Conservation (phyloP, 129 eudicot species). For the Glebionis coronaria region DNA sequence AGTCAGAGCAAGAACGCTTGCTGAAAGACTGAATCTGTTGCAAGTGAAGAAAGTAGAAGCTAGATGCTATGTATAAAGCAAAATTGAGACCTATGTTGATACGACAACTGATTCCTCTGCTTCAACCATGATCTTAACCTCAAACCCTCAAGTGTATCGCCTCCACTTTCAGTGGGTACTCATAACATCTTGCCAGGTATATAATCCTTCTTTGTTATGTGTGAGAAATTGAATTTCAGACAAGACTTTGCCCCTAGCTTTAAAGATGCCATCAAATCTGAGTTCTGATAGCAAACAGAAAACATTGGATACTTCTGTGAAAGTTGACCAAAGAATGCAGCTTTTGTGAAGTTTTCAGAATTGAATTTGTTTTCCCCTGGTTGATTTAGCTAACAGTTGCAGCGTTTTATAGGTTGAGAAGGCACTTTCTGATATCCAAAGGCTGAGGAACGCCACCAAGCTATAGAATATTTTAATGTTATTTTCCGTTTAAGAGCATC, state of each 20-base stretch:
- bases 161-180: conserved; percentile 94
- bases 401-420: conserved; percentile 69
- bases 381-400: conserved; percentile 8
- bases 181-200: conserved; percentile 87
- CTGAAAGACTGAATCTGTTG: no score
- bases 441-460: no score
- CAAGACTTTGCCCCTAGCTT: conserved; percentile 63
- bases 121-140: conserved; percentile 36
- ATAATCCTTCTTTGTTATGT: conserved; percentile 89
- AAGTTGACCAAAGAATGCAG: conserved; percentile 71
- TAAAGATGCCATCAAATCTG: conserved; percentile 64
- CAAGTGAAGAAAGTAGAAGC: no score
- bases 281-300: conserved; percentile 30
- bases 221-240: conserved; percentile 88
- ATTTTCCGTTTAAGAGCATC: no score
- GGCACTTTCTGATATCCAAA: conserved; percentile 91
- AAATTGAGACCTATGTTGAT: conserved; percentile 74
- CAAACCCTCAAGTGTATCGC: conserved; percentile 71
- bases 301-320: not conserved
- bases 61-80: conserved; percentile 86
- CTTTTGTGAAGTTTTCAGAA: conserved; percentile 83
- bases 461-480: no score
- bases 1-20: no score
- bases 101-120: conserved; percentile 45
- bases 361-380: not conserved